Evolutionary conservation across 805 yeast species (phyloP).

Genomic region (Kluyveromyces lactis): DNA sequence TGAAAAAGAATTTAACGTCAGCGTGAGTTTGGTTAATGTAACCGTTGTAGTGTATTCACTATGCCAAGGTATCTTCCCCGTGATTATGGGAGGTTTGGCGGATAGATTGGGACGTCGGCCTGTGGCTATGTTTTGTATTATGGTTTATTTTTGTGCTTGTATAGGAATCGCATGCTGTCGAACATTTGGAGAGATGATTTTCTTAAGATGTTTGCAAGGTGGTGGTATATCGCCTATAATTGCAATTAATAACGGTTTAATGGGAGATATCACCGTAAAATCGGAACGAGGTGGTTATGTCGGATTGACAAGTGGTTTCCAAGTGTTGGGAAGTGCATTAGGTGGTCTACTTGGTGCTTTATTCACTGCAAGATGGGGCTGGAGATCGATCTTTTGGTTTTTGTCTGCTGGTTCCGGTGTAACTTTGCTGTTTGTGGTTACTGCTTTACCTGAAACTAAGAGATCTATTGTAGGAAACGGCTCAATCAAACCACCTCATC

Average conservation of each 20-base stretch:
- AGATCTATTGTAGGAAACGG: conserved; percentile 71
- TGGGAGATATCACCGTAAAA: conserved; percentile 64
- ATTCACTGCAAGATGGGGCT: conserved; percentile 38
- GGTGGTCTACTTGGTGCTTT: conserved; percentile 63
- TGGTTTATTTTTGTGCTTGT: conserved; percentile 51
- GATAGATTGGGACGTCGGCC: conserved; percentile 72
- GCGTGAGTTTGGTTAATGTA: conserved; percentile 52
- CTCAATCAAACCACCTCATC: conserved; percentile 41
- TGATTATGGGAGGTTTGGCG: conserved; percentile 57
- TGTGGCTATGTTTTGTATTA: conserved; percentile 43
- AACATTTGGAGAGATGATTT: conserved; percentile 52
- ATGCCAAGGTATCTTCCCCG: conserved; percentile 72
- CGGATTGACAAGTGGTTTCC: conserved; percentile 57
- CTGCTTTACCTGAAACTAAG: conserved; percentile 65
- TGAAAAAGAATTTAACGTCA: conserved; percentile 43
- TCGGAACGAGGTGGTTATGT: conserved; percentile 62
- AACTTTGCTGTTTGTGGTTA: conserved; percentile 28
- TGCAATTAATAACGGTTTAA: conserved; percentile 59
- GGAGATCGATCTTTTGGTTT: conserved; percentile 80
- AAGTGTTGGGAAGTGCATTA: conserved; percentile 65
- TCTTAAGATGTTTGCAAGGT: conserved; percentile 69
- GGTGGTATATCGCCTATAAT: conserved; percentile 70
- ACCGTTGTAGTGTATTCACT: conserved; percentile 71
- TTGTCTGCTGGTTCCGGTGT: conserved; percentile 55
- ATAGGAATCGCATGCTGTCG: conserved; percentile 56